A percentile compares a stretch with the other conserved stretches of the same genome.
These are phyloP conservation scores for Floccularia luteovirens DNA, from an alignment of 768 basidiomycete genomes.

Conservation along the genomic window DNA sequence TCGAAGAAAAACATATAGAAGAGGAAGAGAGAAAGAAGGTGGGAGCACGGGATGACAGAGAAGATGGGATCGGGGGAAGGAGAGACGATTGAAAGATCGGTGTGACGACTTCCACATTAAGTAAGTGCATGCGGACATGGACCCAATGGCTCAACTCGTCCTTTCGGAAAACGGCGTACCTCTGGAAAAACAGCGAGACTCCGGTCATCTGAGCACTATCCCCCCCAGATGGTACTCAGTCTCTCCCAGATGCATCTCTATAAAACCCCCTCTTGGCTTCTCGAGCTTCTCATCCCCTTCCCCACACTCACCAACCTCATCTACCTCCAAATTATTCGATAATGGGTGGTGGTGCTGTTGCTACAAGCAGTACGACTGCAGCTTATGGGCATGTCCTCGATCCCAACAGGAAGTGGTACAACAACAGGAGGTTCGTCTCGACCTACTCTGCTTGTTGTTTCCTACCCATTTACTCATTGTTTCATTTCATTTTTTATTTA, in stretches of 20 bases:
- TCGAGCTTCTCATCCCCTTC: constrained; percentile 21
- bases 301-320: constrained; percentile 15
- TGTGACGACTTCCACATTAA: too few relatives aligned
- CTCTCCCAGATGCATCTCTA: constrained; percentile 11
- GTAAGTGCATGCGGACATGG: too few relatives aligned
- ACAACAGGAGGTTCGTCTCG: constrained; percentile 54
- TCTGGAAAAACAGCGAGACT: constrained; percentile 28
- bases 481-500: neutral
- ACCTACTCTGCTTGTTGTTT: too few relatives aligned
- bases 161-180: constrained; percentile 23
- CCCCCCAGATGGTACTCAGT: constrained; percentile 12
- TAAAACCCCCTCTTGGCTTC: constrained; percentile 21
- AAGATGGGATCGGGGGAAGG: neutral
- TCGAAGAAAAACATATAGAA: neutral
- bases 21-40: neutral
- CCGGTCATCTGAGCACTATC: constrained; percentile 23
- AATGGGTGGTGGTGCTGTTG: constrained; percentile 52
- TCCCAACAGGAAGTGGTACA: constrained; percentile 68
- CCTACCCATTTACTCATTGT: too few relatives aligned
- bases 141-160: too few relatives aligned
- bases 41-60: neutral
- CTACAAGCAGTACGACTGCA: constrained; percentile 19
- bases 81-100: too few relatives aligned
- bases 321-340: constrained; percentile 14
- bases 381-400: constrained; percentile 51